phyloP scores from a whole-genome alignment of 169 alveolate genomes.

The Cryptosporidium meleagridis region DNA sequence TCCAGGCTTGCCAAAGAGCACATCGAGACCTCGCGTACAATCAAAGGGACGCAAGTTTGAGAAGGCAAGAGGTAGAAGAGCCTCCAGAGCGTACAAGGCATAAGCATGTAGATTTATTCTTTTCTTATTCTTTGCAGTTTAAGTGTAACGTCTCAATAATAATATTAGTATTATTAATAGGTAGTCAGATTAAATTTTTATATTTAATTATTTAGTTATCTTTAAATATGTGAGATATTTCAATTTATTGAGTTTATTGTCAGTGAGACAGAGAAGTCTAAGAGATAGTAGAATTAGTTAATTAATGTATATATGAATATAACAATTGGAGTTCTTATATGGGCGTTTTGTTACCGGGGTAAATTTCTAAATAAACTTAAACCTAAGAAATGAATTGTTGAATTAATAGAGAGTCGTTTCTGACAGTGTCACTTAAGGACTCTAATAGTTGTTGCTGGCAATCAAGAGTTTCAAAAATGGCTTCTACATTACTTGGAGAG shows the following conservation, averaged over 20 bases:
- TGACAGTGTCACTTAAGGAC: constrained; percentile 30
- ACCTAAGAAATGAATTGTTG: constrained; percentile 37
- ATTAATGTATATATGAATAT: too few relatives aligned
- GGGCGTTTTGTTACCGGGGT: not conserved
- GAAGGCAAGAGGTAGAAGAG: constrained; percentile 93
- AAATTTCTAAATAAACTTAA: not conserved
- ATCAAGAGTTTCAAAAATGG: constrained; percentile 53
- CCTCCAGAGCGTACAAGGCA: constrained; percentile 90
- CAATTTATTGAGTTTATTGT: not conserved
- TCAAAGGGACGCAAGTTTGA: constrained; percentile 94
- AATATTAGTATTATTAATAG: constrained; percentile 16
- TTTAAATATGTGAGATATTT: not conserved
- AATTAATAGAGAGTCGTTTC: constrained; percentile 26
- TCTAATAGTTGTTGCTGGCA: constrained; percentile 55
- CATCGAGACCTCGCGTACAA: constrained; percentile 91
- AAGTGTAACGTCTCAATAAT: not conserved
- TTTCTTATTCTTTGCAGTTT: constrained; percentile 7
- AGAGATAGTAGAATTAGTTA: too few relatives aligned
- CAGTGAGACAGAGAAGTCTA: not conserved
- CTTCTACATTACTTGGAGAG: constrained; percentile 43
- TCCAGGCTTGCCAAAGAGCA: constrained; percentile 92
- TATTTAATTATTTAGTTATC: constrained; percentile 20
- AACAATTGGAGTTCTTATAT: not conserved
- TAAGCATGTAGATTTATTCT: constrained; percentile 44
- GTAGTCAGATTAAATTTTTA: constrained; percentile 43